Percentiles rank a stretch among this genome's conserved stretches.
Conservation (phyloP, 1,284 basidiomycete species). For the Sporisorium scitamineum region DNA sequence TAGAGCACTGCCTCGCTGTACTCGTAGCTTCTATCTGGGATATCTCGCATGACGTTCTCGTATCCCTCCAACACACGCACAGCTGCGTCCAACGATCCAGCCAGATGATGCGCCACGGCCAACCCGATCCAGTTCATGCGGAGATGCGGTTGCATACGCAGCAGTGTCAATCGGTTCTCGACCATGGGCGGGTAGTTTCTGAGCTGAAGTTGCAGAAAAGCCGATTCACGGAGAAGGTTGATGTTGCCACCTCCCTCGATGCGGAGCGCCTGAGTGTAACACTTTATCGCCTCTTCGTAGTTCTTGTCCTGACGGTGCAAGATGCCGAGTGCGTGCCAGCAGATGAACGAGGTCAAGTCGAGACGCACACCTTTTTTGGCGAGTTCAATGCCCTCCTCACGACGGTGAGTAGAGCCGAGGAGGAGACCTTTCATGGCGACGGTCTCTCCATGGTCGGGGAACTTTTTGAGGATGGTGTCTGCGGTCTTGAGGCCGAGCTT, state of each 20-base stretch:
- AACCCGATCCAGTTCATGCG: conserved; percentile 91
- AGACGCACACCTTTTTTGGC: conserved; percentile 85
- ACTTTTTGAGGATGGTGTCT: conserved; percentile 93
- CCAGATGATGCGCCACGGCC: conserved; percentile 88
- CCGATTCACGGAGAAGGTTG: conserved; percentile 91
- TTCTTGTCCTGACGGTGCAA: conserved; percentile 79
- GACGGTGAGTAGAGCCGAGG: conserved; percentile 57
- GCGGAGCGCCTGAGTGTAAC: conserved; percentile 80
- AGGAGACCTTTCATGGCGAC: conserved; percentile 67
- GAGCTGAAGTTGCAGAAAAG: conserved; percentile 90
- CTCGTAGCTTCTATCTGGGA: conserved; percentile 72
- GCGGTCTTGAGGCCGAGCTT: conserved; percentile 91
- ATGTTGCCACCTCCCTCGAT: conserved; percentile 90
- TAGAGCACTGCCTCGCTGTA: conserved; percentile 87
- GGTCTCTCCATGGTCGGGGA: conserved; percentile 85
- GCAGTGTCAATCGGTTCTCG: conserved; percentile 84
- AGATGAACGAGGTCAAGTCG: conserved; percentile 93
- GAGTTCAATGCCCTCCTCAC: conserved; percentile 78
- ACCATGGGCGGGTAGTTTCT: conserved; percentile 83
- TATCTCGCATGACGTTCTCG: conserved; percentile 64
- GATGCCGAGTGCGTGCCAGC: conserved; percentile 94
- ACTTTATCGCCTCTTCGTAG: conserved; percentile 86
- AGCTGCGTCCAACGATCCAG: conserved; percentile 80
- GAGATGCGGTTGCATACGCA: conserved; percentile 83
- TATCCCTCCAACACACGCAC: conserved; percentile 79